These are phyloP conservation scores for Fusarium bactridioides DNA, from an alignment of 2,329 filamentous ascomycete genomes.

Conservation along the genomic window DNA sequence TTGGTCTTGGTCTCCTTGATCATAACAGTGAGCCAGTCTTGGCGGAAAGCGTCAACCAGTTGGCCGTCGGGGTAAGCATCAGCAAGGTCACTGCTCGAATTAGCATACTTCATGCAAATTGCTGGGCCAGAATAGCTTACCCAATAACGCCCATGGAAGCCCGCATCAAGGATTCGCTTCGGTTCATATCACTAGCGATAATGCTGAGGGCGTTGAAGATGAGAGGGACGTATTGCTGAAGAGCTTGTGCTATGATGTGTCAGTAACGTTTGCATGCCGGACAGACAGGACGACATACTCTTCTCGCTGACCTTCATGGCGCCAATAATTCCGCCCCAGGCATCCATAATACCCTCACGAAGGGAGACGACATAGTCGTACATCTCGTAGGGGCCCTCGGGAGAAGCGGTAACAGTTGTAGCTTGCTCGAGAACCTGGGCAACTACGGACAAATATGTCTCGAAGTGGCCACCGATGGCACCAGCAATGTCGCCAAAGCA, in stretches of 20 bases:
- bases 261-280: slow-evolving; percentile 38
- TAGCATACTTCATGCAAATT: slow-evolving; percentile 2
- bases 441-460: slow-evolving; percentile 91
- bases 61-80: slow-evolving; percentile 94
- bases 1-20: slow-evolving; percentile 92
- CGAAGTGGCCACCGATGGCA: slow-evolving; percentile 90
- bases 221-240: slow-evolving; percentile 80
- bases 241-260: slow-evolving; percentile 63
- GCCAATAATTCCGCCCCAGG: slow-evolving; percentile 95
- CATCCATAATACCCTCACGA: slow-evolving; percentile 98
- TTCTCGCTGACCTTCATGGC: slow-evolving; percentile 87
- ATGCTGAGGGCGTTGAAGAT: slow-evolving; percentile 88
- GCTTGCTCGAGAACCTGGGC: slow-evolving; percentile 95
- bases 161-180: slow-evolving; percentile 89
- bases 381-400: slow-evolving; percentile 92
- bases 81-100: slow-evolving; percentile 77
- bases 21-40: slow-evolving; percentile 88
- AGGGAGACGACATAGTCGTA: slow-evolving; percentile 95
- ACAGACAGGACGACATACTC: slow-evolving; percentile 60
- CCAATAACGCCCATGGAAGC: slow-evolving; percentile 98
- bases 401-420: slow-evolving; percentile 78
- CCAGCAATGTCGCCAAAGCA: slow-evolving; percentile 98
- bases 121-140: slow-evolving; percentile 59
- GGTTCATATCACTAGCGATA: slow-evolving; percentile 83
- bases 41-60: slow-evolving; percentile 82